These are phyloP conservation scores for Sphaerulina populicola DNA, from an alignment of 2,329 filamentous ascomycete species.

Conservation along the genomic window DNA sequence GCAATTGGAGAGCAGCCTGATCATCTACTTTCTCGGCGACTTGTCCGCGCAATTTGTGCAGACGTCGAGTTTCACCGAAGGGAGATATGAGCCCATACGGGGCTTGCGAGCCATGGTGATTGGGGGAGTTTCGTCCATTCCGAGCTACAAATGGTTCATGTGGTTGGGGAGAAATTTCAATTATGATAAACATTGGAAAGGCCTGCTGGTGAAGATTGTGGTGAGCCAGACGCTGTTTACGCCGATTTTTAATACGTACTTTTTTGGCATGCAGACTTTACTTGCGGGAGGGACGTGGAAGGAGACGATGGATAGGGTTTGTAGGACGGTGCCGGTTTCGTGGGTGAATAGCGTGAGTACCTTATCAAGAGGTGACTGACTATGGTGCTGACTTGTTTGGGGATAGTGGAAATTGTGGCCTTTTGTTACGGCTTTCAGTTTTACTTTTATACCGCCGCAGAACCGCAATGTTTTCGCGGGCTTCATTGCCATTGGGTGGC, in stretches of 20 bases:
- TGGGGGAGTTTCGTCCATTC: slow-evolving; percentile 64
- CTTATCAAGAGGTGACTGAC: too few relatives aligned
- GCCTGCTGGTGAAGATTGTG: slow-evolving; percentile 65
- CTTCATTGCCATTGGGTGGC: slow-evolving; percentile 76
- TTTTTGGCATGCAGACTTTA: slow-evolving; percentile 45
- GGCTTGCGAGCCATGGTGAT: slow-evolving; percentile 67
- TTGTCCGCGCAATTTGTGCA: slow-evolving; percentile 63
- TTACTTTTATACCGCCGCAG: slow-evolving; percentile 71
- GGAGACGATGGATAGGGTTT: slow-evolving; percentile 62
- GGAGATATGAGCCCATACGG: slow-evolving; percentile 57
- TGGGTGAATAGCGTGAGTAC: slow-evolving; percentile 54
- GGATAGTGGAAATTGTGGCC: slow-evolving; percentile 71
- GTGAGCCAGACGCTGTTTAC: slow-evolving; percentile 77
- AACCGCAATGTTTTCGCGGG: slow-evolving; percentile 72
- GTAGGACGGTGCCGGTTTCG: slow-evolving; percentile 66
- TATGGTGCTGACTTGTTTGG: too few relatives aligned
- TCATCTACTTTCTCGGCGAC: slow-evolving; percentile 73
- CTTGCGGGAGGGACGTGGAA: slow-evolving; percentile 52
- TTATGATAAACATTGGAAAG: slow-evolving; percentile 62
- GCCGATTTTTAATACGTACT: slow-evolving; percentile 51
- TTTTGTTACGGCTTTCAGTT: slow-evolving; percentile 73
- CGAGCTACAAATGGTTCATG: slow-evolving; percentile 74
- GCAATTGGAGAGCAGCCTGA: slow-evolving; percentile 64
- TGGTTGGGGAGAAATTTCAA: slow-evolving; percentile 78
- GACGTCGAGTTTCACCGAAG: slow-evolving; percentile 21